phyloP scores from a whole-genome alignment of 805 yeast species.

The Myxozyma monticola region DNA sequence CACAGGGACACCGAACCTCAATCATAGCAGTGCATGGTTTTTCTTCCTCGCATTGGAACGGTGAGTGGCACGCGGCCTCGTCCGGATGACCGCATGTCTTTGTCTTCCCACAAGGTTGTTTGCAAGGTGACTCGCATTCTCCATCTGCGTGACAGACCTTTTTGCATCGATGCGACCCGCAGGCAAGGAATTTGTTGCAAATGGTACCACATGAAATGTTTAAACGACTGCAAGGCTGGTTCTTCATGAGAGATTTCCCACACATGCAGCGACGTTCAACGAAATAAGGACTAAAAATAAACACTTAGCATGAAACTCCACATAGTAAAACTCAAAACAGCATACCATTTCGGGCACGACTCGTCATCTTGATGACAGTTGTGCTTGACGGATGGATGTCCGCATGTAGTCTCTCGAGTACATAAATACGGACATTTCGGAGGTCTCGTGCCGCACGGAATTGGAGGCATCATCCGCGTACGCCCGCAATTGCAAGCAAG shows the following conservation, averaged over 20 bases:
- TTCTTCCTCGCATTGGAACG: constrained; percentile 47
- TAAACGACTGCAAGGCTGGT: constrained; percentile 68
- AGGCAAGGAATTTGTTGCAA: constrained; percentile 54
- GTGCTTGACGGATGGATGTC: constrained; percentile 49
- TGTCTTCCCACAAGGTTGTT: constrained; percentile 56
- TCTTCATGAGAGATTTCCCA: constrained; percentile 55
- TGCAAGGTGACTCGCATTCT: constrained; percentile 62
- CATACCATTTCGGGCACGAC: constrained; percentile 67
- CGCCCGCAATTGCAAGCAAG: constrained; percentile 38
- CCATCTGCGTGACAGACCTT: constrained; percentile 60
- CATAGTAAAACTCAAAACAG: neutral
- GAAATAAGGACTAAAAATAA: constrained; percentile 51
- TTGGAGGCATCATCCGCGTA: constrained; percentile 37
- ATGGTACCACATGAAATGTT: constrained; percentile 66
- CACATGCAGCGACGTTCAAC: constrained; percentile 63
- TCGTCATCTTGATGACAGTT: constrained; percentile 67
- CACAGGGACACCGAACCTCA: constrained; percentile 62
- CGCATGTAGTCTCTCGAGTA: constrained; percentile 34
- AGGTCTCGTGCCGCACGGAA: constrained; percentile 37
- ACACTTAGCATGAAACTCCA: constrained; percentile 41
- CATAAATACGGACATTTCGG: constrained; percentile 36
- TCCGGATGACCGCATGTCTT: constrained; percentile 69
- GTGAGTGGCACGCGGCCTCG: constrained; percentile 62
- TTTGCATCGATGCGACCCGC: constrained; percentile 55
- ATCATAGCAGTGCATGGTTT: constrained; percentile 52